Conservation (phyloP, 192 early-diverging fungal genomes). For the Podila clonocystis region DNA sequence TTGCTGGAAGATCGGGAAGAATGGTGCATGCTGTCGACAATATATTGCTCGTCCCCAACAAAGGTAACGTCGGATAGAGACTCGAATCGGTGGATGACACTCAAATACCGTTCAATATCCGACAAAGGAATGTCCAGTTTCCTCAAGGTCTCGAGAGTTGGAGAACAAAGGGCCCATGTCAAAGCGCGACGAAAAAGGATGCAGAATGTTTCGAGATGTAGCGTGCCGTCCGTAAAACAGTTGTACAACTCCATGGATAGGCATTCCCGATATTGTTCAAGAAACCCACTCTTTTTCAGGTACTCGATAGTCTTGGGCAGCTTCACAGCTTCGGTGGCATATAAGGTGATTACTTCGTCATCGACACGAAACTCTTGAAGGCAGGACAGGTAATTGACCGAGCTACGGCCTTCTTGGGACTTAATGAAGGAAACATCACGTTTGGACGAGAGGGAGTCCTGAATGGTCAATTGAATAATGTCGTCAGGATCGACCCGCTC, state of each 20-base stretch:
- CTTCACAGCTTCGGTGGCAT: background rate
- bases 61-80: constrained; percentile 10
- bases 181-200: background rate
- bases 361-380: background rate
- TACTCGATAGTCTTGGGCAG: background rate
- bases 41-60: constrained; percentile 21
- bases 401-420: background rate
- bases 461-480: too few relatives aligned
- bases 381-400: background rate
- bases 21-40: background rate
- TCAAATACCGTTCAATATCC: constrained; percentile 10
- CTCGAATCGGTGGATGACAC: constrained; percentile 5
- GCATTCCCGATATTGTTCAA: background rate
- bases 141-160: constrained; percentile 12
- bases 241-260: background rate
- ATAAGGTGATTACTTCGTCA: background rate
- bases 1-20: background rate
- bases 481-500: background rate
- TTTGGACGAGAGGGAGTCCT: background rate
- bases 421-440: background rate
- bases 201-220: background rate
- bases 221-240: background rate
- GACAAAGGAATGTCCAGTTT: constrained; percentile 17
- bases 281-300: background rate
- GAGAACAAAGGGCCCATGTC: constrained; percentile 18